Conservation (phyloP, 129 eudicot genomes). For the Flaveria ramosissima region DNA sequence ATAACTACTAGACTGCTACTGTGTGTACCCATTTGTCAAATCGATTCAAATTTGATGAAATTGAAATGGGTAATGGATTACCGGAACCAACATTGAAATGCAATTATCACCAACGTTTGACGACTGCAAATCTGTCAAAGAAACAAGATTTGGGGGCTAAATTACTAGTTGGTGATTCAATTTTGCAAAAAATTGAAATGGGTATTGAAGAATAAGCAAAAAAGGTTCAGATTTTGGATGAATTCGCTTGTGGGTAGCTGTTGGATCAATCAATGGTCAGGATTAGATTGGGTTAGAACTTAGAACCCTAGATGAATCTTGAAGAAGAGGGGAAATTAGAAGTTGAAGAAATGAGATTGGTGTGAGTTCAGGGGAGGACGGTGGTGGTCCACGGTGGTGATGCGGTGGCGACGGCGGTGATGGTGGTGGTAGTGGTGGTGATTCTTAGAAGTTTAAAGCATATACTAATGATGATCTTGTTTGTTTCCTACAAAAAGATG, state of each 20-base stretch:
- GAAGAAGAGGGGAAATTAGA: slow-evolving; percentile 25
- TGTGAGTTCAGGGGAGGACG: slow-evolving; percentile 40
- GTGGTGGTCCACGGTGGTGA: slow-evolving; percentile 37
- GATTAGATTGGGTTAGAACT: slow-evolving; percentile 7
- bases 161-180: slow-evolving; percentile 16
- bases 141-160: slow-evolving; percentile 6
- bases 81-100: neutral
- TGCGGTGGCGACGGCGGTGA: slow-evolving; percentile 11
- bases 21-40: slow-evolving; percentile 19
- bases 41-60: slow-evolving; percentile 20
- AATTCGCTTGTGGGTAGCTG: slow-evolving; percentile 21
- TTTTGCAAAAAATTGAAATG: slow-evolving; percentile 24
- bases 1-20: too few species aligned
- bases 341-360: slow-evolving; percentile 20
- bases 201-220: slow-evolving; percentile 16
- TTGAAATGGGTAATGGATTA: too few species aligned
- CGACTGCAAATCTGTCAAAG: neutral
- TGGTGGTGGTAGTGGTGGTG: slow-evolving; percentile 21
- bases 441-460: slow-evolving; percentile 19
- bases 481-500: slow-evolving; percentile 37
- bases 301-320: slow-evolving; percentile 30
- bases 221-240: slow-evolving; percentile 17
- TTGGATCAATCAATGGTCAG: slow-evolving; percentile 1
- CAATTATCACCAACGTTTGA: slow-evolving; percentile 12
- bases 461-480: slow-evolving; percentile 23